A percentile compares a stretch with the other conserved stretches of the same genome.
These are phyloP conservation scores for Gastrolobium bilobum DNA, from an alignment of 306 rosid species.

Conservation along the genomic window DNA sequence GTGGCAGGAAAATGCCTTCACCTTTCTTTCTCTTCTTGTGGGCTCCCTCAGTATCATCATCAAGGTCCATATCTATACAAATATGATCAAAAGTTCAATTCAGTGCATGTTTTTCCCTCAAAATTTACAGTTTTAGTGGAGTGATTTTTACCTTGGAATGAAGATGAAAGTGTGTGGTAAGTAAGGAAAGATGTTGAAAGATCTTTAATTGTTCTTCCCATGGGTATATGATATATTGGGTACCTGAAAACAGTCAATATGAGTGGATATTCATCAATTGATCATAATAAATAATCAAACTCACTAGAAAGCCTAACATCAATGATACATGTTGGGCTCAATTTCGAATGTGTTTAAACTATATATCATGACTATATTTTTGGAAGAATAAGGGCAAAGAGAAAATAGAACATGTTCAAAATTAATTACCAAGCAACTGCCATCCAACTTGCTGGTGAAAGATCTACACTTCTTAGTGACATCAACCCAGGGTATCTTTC, in stretches of 20 bases:
- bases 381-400: neutral
- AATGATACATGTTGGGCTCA: neutral
- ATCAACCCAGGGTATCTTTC: constrained; percentile 88
- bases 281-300: constrained; percentile 20
- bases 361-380: neutral
- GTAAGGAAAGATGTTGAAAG: constrained; percentile 93
- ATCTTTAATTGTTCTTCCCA: constrained; percentile 94
- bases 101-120: constrained; percentile 23
- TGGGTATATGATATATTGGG: constrained; percentile 98
- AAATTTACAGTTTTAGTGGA: neutral
- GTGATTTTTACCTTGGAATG: constrained; percentile 80
- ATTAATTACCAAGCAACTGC: constrained; percentile 82
- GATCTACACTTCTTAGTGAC: constrained; percentile 94
- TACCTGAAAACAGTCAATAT: constrained; percentile 69
- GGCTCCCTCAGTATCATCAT: constrained; percentile 59
- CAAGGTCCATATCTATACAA: constrained; percentile 71
- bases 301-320: constrained; percentile 4
- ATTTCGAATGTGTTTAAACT: constrained; percentile 22
- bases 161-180: constrained; percentile 96
- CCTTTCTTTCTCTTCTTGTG: constrained; percentile 69
- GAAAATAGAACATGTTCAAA: neutral
- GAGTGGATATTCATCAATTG: constrained; percentile 21
- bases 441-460: constrained; percentile 99
- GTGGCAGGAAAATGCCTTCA: constrained; percentile 68
- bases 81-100: neutral